Evolutionary conservation across 2,329 filamentous ascomycete genomes (phyloP), one percentile per base, ranked within the genome.

Genomic region (Hymenoscyphus linearis): DNA sequence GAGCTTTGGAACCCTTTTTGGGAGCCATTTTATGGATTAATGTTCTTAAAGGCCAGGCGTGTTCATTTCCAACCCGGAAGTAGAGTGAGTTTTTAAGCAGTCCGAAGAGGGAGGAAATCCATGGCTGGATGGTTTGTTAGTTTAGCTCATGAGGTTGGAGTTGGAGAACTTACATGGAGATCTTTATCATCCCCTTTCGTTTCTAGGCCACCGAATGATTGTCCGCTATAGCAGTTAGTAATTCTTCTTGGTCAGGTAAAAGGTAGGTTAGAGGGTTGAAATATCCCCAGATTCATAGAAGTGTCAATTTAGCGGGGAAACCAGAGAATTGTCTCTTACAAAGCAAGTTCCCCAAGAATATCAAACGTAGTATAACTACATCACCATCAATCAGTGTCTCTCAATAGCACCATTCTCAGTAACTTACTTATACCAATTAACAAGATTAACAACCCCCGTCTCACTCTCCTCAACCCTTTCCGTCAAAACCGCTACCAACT

Each of bases 331-430:
- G 9, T 6, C 1, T 40, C 18, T 50, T 50, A 50, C 60, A 72
- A 75, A 2, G 67, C 67, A 1, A 76, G 65, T 36, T 76, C 72
- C 2, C 70, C 69, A 47, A 75, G 70, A 25, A 76, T 70, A 52
- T 76, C 74, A 61, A 78, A 77, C 0, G 75, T 75, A 0, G 68
- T 50, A 68, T 52, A 54, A 59, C 31, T 44, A 13, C 18, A 4
- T 3, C 22, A 2, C 1, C 2, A 14, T 58, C n/a, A 52, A 10
- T 3, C 12, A 3, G 7, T 3, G 1, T 4, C 1, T 14, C 18
- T 13, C 16, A 12, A n/a, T 9, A 25, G 3, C 18, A 9, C 27
- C 3, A 37, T n/a, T 4, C 2, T 4, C 9, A 3, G 22, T 25
- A 14, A 22, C 44, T 13, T 25, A 47, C 44, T 47, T 50, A 18